Conservation (phyloP, 805 yeast genomes). For the Schwanniomyces occidentalis region DNA sequence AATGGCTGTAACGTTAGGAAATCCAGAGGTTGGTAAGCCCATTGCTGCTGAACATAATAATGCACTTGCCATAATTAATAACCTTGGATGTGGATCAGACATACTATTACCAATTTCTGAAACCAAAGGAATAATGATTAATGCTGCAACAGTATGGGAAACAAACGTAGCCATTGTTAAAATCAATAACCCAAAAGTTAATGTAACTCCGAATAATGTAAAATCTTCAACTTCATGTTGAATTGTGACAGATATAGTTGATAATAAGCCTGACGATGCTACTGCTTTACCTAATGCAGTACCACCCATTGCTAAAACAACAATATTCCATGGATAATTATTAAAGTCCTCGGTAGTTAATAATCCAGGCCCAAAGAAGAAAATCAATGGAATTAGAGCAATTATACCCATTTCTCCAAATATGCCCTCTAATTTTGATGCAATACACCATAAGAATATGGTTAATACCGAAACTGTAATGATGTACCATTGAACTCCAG, state of each 20-base stretch:
- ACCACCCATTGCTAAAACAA: conserved; percentile 97
- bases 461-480: conserved; percentile 66
- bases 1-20: conserved; percentile 96
- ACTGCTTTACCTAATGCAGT: conserved; percentile 94
- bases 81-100: conserved; percentile 79
- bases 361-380: conserved; percentile 90
- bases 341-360: conserved; percentile 89
- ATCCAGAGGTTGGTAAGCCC: conserved; percentile 97
- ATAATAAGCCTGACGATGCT: conserved; percentile 81
- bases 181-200: conserved; percentile 80
- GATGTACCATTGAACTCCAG: conserved; percentile 74
- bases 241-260: conserved; percentile 72
- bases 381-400: conserved; percentile 83
- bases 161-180: conserved; percentile 90
- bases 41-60: conserved; percentile 88
- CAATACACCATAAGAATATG: conserved; percentile 86
- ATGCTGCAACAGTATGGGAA: conserved; percentile 95
- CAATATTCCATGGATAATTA: conserved; percentile 95
- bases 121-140: conserved; percentile 87
- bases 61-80: conserved; percentile 67
- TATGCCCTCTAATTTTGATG: conserved; percentile 65
- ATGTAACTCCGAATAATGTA: conserved; percentile 69
- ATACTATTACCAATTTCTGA: conserved; percentile 81
- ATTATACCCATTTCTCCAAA: conserved; percentile 98
- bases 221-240: conserved; percentile 65